Conservation (phyloP, 2,329 filamentous ascomycete species). For the Xylariaceae sp. region DNA sequence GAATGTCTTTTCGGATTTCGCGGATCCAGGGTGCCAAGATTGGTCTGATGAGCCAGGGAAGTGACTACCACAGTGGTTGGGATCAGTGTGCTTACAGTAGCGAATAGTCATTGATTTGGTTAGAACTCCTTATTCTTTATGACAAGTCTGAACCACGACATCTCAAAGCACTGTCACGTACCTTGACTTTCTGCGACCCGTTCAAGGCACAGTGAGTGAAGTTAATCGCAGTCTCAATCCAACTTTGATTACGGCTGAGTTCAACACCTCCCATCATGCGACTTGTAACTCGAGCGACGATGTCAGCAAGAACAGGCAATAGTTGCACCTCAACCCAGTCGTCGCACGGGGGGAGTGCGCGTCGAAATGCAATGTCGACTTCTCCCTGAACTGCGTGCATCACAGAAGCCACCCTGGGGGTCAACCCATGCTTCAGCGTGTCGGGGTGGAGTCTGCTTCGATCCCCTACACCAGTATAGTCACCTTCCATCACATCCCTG, state of each 20-base stretch:
- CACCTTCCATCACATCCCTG: constrained; percentile 2
- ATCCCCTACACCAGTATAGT: constrained; percentile 1
- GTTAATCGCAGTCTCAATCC: constrained; percentile 37
- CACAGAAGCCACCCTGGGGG: neutral
- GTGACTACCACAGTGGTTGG: too few species aligned
- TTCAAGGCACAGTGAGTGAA: constrained; percentile 41
- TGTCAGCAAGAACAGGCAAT: neutral
- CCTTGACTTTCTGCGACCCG: constrained; percentile 37
- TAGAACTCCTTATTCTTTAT: too few species aligned
- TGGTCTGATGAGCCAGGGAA: too few species aligned
- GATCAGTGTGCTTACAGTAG: too few species aligned
- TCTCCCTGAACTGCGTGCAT: constrained; percentile 11
- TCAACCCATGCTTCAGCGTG: neutral
- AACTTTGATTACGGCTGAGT: constrained; percentile 38
- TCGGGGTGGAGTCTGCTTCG: neutral
- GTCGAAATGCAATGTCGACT: neutral
- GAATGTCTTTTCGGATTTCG: constrained; percentile 34
- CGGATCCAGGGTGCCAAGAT: constrained; percentile 35
- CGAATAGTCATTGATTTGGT: too few species aligned
- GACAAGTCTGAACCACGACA: too few species aligned
- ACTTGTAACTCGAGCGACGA: constrained; percentile 2
- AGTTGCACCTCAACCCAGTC: neutral
- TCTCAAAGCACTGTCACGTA: too few species aligned
- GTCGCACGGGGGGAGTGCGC: neutral
- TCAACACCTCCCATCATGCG: constrained; percentile 26